Evolutionary conservation across 805 yeast genomes (phyloP), one percentile per base, ranked within the genome.

Genomic region (Metahyphopichia silvanorum): DNA sequence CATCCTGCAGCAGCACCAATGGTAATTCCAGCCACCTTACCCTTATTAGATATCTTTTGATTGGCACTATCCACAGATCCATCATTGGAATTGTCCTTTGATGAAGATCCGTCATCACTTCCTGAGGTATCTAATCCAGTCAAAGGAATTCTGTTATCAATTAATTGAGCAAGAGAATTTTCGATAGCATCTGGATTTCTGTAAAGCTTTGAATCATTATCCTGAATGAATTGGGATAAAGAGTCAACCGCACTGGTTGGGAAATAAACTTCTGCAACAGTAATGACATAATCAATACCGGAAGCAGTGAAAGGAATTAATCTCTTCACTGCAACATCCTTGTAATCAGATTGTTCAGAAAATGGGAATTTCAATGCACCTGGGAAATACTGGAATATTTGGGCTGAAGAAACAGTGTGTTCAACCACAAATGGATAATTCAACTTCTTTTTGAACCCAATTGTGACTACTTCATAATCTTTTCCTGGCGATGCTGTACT

Each of bases 241-340:
- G 63, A 53, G 1, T 55, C 46, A 12, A 85, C 71, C 19, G 71
- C 59, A 9, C 57, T 54, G 8, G 61, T 54, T 15, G 95, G 95
- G 63, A 87, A 82, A 54, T 84, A 87, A 34, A 86, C 82, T 54
- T 83, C 83, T 5, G 97, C 98, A 39, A 89, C 85, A 0, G 97
- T 84, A 34, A 86, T 86, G 39, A 87, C 74, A 57, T 86, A 91
- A 27, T 57, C 43, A 35, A 64, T 49, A 19, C 63, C 69, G 10
- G 43, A 36, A 2, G 86, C 73, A 12, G 79, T 70, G 52, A 79
- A 84, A 23, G 98, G 98, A 39, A 82, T 79, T 46, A 91, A 70
- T 54, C 81, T 76, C 37, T 67, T 63, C 43, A 89, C 86, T 6
- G 77, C 55, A 15, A 86, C 74, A 18, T 64, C 60, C 5, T 73